phyloP scores from a whole-genome alignment of 2,329 filamentous ascomycete genomes.

The Colletotrichum tabaci region DNA sequence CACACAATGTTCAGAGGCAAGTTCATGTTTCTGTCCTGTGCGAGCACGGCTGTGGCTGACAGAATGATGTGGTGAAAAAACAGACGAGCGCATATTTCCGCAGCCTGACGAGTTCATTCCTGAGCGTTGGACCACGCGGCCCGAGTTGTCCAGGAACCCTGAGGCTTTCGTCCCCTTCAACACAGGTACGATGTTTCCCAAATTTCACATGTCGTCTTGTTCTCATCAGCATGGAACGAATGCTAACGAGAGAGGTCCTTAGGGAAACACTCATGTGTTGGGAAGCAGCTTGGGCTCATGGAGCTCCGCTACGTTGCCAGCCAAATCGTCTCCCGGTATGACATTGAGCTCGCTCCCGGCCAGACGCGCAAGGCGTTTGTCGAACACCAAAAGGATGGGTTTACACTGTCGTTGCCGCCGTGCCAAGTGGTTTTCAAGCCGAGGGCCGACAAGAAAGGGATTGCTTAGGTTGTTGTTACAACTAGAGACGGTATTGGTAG shows the following conservation, averaged over 20 bases:
- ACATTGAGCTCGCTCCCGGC: conserved; percentile 34
- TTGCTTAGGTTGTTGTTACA: no score
- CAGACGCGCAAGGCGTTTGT: conserved; percentile 31
- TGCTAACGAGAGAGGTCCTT: not conserved
- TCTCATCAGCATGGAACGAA: not conserved
- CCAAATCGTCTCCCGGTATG: conserved; percentile 38
- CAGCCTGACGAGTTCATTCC: conserved; percentile 46
- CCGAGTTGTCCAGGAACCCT: conserved; percentile 45
- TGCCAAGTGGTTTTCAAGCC: conserved; percentile 38
- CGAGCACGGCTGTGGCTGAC: not conserved
- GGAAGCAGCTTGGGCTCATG: conserved; percentile 55
- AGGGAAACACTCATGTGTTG: conserved; percentile 54
- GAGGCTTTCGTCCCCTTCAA: conserved; percentile 48
- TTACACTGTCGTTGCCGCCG: conserved; percentile 39
- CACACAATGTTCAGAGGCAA: conserved; percentile 46
- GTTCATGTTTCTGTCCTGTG: not conserved
- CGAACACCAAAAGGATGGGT: conserved; percentile 37
- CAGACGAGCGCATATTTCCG: conserved; percentile 43
- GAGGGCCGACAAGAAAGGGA: conserved; percentile 1
- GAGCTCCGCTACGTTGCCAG: conserved; percentile 47
- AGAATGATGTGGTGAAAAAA: conserved; percentile 17
- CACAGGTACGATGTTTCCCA: conserved; percentile 42
- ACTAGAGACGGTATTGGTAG: no score
- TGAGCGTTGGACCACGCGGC: conserved; percentile 44
- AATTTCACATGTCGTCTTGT: not conserved